Evolutionary conservation across 805 yeast genomes (phyloP).

Genomic region (Saccharomycopsis amapae): DNA sequence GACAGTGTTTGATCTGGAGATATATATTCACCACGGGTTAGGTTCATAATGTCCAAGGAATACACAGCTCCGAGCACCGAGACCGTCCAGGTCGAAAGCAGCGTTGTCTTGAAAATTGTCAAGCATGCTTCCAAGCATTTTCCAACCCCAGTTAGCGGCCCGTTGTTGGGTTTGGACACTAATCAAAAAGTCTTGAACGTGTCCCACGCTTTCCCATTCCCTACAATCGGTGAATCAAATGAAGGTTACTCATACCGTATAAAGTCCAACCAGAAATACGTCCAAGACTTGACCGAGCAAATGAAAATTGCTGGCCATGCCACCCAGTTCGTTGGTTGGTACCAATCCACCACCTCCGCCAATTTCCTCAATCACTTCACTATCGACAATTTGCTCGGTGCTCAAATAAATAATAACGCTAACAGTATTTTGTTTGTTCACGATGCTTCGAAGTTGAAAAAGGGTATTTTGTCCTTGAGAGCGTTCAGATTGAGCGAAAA

Average conservation of each 20-base stretch:
- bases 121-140: slow-evolving; percentile 59
- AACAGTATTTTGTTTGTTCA: slow-evolving; percentile 51
- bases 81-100: slow-evolving; percentile 24
- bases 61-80: slow-evolving; percentile 21
- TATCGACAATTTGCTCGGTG: slow-evolving; percentile 61
- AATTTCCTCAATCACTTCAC: slow-evolving; percentile 58
- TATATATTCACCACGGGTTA: too few species aligned
- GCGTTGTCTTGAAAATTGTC: slow-evolving; percentile 48
- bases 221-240: slow-evolving; percentile 49
- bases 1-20: not conserved
- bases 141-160: slow-evolving; percentile 61
- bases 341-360: slow-evolving; percentile 63
- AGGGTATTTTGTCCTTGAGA: slow-evolving; percentile 55
- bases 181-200: slow-evolving; percentile 38
- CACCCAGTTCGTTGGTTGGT: slow-evolving; percentile 74
- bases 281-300: slow-evolving; percentile 56
- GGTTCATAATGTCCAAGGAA: slow-evolving; percentile 10
- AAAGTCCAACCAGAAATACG: slow-evolving; percentile 59
- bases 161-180: slow-evolving; percentile 67
- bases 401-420: slow-evolving; percentile 49
- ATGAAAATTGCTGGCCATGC: slow-evolving; percentile 60
- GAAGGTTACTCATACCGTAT: slow-evolving; percentile 55
- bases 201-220: slow-evolving; percentile 64
- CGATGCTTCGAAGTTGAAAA: slow-evolving; percentile 62
- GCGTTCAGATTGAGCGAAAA: slow-evolving; percentile 61